Base-by-base conservation (phyloP, 176 grass and related monocot species). In the Carex pumila region DNA sequence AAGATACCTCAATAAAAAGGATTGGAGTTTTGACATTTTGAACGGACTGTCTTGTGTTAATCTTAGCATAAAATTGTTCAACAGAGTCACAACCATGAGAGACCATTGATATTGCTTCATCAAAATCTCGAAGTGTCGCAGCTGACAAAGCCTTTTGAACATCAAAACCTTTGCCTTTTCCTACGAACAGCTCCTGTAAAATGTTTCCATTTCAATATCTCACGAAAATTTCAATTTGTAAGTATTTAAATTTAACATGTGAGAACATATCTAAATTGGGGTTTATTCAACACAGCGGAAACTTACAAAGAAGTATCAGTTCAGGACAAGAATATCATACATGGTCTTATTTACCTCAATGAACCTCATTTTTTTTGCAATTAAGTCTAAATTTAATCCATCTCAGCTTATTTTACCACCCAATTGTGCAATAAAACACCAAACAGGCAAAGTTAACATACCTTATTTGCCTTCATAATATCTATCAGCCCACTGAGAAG, bases 131-230 rank as follows among this genome's bases (percentile, higher is more conserved):
- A 62, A 94, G 60, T 86, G 73, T 85, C 58, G 56, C 86, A 9
- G 92, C 89, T 61, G 89, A 90, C 29, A 98, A 90, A 85, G 90
- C 95, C 80, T 85, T 90, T 70, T 87, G 81, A 84, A 98, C 74
- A 91, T 98, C 73, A 84, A 98, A 98, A 65, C 87, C 83, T 93
- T 93, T 98, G 65, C 66, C 80, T 86, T 94, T 94, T 82, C 95
- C 95, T 84, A 91, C 89, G 66, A 98, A 98, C 82, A 98, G 87
- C 80, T 98, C 95, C 92, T 97, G 95, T 79, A 97, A 94, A 54
- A 85, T n/a, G 15, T 81, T 45, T 43, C 62, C 13, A 56, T 62
- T 62, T 81, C 32, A 58, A 22, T 78, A 61, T 84, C 50, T 71
- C 76, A 61, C 17, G 10, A 41, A 61, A 53, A 30, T 61, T 74